These are phyloP conservation scores for Camellia sinensis DNA, from an alignment of 148 eudicot genomes.

Conservation along the genomic window DNA sequence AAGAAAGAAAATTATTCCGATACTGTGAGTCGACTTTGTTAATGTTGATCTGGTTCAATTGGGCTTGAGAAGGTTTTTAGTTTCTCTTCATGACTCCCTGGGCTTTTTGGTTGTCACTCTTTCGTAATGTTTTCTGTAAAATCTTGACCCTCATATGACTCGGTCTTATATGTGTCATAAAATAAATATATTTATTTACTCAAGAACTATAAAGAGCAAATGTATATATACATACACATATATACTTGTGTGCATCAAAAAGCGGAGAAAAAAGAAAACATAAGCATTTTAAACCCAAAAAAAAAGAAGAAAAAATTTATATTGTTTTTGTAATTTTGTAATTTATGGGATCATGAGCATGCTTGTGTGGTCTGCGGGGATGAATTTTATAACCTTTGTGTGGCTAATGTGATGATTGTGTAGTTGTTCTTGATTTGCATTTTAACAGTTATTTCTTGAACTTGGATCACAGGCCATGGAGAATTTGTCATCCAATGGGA, in stretches of 20 bases:
- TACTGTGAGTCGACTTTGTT: not conserved
- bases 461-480: slow-evolving; percentile 45
- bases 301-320: not conserved
- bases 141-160: not conserved
- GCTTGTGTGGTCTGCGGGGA: not conserved
- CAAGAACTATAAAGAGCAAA: not conserved
- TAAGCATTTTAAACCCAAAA: not conserved
- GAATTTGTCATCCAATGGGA: slow-evolving; percentile 50
- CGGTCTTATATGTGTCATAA: not conserved
- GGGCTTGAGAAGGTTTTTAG: not conserved
- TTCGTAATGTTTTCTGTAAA: not conserved
- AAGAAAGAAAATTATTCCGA: not conserved
- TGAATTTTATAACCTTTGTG: not conserved
- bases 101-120: not conserved
- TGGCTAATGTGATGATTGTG: not conserved
- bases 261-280: not conserved
- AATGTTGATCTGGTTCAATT: not conserved
- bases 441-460: not conserved
- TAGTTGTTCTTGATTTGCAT: not conserved
- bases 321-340: not conserved
- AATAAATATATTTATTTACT: not conserved
- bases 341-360: not conserved
- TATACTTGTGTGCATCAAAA: not conserved
- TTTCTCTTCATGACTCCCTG: not conserved
- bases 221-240: not conserved